Conservation (phyloP, 1,284 basidiomycete genomes). For the Papiliotrema nemorosa region DNA sequence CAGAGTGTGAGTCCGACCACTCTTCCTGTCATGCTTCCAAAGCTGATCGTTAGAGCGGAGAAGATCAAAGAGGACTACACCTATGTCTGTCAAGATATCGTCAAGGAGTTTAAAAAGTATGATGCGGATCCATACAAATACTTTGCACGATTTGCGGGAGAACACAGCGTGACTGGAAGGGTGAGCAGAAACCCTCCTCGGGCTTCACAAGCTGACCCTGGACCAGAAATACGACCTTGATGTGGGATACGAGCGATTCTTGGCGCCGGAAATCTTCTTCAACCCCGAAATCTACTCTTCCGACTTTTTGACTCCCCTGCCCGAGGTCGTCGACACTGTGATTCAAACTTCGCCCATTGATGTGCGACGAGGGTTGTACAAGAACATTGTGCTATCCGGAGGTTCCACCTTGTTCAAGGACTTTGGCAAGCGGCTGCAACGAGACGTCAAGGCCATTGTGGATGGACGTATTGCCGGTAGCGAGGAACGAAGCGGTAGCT, state of each 20-base stretch:
- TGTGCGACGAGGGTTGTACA: slow-evolving; percentile 89
- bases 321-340: slow-evolving; percentile 93
- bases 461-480: slow-evolving; percentile 82
- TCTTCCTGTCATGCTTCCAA: background rate
- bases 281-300: slow-evolving; percentile 98
- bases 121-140: slow-evolving; percentile 95
- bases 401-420: slow-evolving; percentile 99
- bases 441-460: slow-evolving; percentile 91
- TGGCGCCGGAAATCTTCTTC: slow-evolving; percentile 99
- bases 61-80: slow-evolving; percentile 98
- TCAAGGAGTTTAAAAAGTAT: slow-evolving; percentile 97
- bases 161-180: slow-evolving; percentile 86
- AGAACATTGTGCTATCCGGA: slow-evolving; percentile 93
- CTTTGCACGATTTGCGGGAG: slow-evolving; percentile 90
- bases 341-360: slow-evolving; percentile 96
- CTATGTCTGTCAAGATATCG: slow-evolving; percentile 99
- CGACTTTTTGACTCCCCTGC: slow-evolving; percentile 95
- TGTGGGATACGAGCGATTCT: slow-evolving; percentile 97
- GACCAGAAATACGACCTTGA: slow-evolving; percentile 81
- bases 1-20: slow-evolving; percentile 54
- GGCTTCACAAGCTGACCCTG: background rate
- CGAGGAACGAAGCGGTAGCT: slow-evolving; percentile 69
- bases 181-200: slow-evolving; percentile 53
- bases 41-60: slow-evolving; percentile 56
- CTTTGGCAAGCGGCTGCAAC: slow-evolving; percentile 91